phyloP scores from a whole-genome alignment of 1,284 basidiomycete species.

The Tilletia indica region DNA sequence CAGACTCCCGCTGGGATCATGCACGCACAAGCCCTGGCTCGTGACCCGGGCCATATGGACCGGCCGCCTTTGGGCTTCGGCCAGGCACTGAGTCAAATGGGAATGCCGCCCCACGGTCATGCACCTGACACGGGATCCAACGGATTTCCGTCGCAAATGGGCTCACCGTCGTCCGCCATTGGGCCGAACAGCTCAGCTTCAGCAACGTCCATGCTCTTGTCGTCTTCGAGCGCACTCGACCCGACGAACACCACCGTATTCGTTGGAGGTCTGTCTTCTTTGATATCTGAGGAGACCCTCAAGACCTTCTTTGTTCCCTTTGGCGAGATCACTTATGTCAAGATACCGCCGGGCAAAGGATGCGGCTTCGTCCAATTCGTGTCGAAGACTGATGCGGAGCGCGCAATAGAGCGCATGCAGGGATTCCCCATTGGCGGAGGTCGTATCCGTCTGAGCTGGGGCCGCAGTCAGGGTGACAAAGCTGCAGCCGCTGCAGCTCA shows the following conservation, averaged over 20 bases:
- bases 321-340: constrained; percentile 63
- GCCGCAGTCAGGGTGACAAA: constrained; percentile 61
- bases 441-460: constrained; percentile 86
- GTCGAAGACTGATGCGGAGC: constrained; percentile 82
- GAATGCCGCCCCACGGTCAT: constrained; percentile 1
- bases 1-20: not conserved
- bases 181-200: not conserved
- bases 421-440: constrained; percentile 83
- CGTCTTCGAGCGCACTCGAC: constrained; percentile 37
- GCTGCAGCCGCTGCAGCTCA: constrained; percentile 51
- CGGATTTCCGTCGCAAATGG: not conserved
- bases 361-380: constrained; percentile 95
- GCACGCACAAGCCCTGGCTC: not conserved
- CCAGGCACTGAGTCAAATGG: constrained; percentile 2
- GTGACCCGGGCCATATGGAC: not conserved
- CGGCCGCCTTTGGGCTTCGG: not conserved
- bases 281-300: constrained; percentile 52
- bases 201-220: constrained; percentile 3
- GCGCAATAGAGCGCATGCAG: constrained; percentile 92
- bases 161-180: not conserved
- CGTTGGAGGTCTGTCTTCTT: constrained; percentile 49
- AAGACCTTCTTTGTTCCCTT: constrained; percentile 51
- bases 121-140: not conserved
- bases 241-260: constrained; percentile 55
- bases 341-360: constrained; percentile 90